Percentiles rank a stretch among this genome's conserved stretches.
Evolutionary conservation across 208 protist genomes (phyloP).

Genomic region (Trichomonas vaginalis): DNA sequence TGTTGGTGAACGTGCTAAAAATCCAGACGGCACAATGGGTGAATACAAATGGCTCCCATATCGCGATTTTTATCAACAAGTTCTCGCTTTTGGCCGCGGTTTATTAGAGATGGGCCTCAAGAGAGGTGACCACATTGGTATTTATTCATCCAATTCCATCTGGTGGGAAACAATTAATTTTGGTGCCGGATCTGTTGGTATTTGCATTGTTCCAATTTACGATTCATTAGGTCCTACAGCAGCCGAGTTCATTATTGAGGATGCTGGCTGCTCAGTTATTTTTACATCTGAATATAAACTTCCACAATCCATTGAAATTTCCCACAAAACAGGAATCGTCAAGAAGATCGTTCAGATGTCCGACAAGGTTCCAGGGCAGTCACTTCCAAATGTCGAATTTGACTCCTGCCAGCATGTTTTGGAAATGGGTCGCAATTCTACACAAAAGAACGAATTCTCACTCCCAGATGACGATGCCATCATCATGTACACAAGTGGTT

Average conservation of each 20-base stretch:
- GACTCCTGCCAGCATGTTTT: neutral
- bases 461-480: neutral
- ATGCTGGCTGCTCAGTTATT: constrained; percentile 21
- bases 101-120: neutral
- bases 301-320: neutral
- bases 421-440: neutral
- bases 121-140: neutral
- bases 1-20: neutral
- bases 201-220: constrained; percentile 20
- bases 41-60: neutral
- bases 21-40: neutral
- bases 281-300: constrained; percentile 1
- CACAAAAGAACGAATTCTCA: neutral
- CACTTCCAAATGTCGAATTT: neutral
- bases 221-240: constrained; percentile 22
- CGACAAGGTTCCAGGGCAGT: neutral
- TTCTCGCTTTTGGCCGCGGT: neutral
- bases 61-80: neutral
- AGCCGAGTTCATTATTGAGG: constrained; percentile 22
- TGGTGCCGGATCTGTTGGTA: neutral
- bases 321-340: neutral
- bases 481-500: neutral
- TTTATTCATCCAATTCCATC: neutral
- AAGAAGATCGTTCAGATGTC: neutral
- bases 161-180: neutral